Percentiles rank a stretch among this genome's conserved stretches.
phyloP scores from a whole-genome alignment of 345 rosid genomes.

The Abelmoschus esculentus region DNA sequence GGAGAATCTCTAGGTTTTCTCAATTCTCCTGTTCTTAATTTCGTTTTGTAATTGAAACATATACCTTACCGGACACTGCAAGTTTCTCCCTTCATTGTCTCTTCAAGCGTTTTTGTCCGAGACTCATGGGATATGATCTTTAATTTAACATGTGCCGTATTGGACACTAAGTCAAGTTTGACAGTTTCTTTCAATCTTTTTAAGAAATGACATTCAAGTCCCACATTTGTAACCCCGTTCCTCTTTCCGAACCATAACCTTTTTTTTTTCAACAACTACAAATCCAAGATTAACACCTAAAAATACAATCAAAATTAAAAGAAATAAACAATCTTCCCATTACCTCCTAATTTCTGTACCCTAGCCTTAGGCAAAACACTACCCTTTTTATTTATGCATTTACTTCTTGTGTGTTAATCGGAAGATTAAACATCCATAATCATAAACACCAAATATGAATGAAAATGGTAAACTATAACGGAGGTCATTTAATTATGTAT shows the following conservation, averaged over 20 bases:
- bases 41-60: background rate
- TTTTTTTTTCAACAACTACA: conserved; percentile 15
- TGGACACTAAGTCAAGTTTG: background rate
- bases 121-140: too few relatives aligned
- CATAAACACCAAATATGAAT: too few relatives aligned
- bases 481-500: too few relatives aligned
- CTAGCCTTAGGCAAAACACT: too few relatives aligned
- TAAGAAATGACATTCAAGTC: too few relatives aligned
- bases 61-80: background rate
- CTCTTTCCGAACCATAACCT: too few relatives aligned
- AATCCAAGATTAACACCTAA: background rate
- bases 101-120: too few relatives aligned
- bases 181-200: too few relatives aligned
- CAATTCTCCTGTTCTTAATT: background rate
- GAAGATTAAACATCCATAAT: conserved; percentile 17
- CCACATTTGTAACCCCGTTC: background rate
- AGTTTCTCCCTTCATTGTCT: too few relatives aligned
- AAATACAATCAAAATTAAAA: conserved; percentile 2
- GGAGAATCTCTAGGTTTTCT: background rate
- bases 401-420: conserved; percentile 4
- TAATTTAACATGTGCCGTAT: too few relatives aligned
- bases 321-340: background rate
- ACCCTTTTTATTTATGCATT: conserved; percentile 21
- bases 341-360: too few relatives aligned
- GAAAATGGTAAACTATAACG: too few relatives aligned